Evolutionary conservation across 2,329 filamentous ascomycete species (phyloP), one percentile per base, ranked within the genome.

Genomic region (Colletotrichum sidae): DNA sequence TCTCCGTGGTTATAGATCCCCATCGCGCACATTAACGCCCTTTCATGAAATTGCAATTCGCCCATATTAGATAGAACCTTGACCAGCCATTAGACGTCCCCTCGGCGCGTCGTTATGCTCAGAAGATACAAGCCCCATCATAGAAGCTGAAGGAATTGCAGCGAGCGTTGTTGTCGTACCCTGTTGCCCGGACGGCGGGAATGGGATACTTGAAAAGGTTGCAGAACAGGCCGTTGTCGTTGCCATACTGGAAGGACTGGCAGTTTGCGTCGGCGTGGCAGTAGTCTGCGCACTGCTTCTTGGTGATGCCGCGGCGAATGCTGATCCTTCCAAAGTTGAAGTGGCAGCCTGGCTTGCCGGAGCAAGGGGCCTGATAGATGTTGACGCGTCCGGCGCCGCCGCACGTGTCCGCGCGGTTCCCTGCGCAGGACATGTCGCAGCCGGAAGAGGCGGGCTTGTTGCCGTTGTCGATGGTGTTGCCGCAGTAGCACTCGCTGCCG

Each of bases 361-460:
- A 9, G 46, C 46, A 58, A 11, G 13, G 3, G 13, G 45, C 46
- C 10, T 59, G 13, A 12, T 58, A 85, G 52, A 85, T 68, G 69
- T 72, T 83, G 68, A 85, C 70, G 41, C 77, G 78, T 41, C 71
- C 68, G 8, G 72, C 69, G 12, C 83, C 83, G 70, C 83, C 83
- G 68, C 83, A 85, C 6, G 68, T 79, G 57, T 79, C 64, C 34
- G 54, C 66, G 0, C 69, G 47, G 67, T 87, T 77, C n/a, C 86
- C 87, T 10, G 76, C 78, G 74, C 87, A 89, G 39, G 81, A 72
- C 72, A 83, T 81, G 66, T 79, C 77, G 74, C 87, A 89, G 46
- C 81, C 73, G 12, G 77, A 73, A 15, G 67, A 65, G 8, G 74
- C 57, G 11, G 70, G 69, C 35, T 58, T 54, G 65, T 70, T 74